Conservation (phyloP, 768 basidiomycete species). For the Calvatia gigantea region DNA sequence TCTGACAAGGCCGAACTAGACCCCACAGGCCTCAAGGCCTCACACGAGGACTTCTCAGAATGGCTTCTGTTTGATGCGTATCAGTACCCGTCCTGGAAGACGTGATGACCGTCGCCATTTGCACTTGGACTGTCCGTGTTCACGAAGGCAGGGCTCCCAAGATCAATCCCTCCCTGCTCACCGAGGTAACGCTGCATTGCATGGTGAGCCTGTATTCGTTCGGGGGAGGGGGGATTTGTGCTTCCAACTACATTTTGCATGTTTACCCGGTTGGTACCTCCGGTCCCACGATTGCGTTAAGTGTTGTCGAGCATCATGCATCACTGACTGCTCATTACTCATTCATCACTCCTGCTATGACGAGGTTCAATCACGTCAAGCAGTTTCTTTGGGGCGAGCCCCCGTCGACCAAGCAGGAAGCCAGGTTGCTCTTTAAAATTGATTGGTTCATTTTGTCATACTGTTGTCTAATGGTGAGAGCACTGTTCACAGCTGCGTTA, state of each 20-base stretch:
- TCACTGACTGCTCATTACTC: not conserved
- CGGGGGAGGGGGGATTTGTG: too few relatives aligned
- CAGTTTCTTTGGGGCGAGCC: constrained; percentile 28
- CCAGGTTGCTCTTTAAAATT: constrained; percentile 51
- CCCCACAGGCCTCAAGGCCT: too few relatives aligned
- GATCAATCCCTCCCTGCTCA: too few relatives aligned
- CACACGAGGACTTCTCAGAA: too few relatives aligned
- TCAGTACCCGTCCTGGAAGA: not conserved
- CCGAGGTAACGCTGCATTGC: too few relatives aligned
- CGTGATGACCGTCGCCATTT: not conserved
- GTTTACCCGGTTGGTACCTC: too few relatives aligned
- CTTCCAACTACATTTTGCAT: too few relatives aligned
- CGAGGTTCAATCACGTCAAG: constrained; percentile 16
- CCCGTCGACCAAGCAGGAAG: constrained; percentile 40
- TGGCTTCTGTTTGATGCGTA: not conserved
- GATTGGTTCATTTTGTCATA: constrained; percentile 71
- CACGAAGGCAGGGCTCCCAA: too few relatives aligned
- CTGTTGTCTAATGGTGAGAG: constrained; percentile 61
- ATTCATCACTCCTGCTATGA: constrained; percentile 15
- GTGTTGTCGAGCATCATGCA: not conserved
- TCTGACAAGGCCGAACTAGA: too few relatives aligned
- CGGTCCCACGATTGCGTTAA: not conserved
- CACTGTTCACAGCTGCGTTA: not conserved
- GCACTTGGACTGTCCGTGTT: not conserved
- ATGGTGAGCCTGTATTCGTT: too few relatives aligned